Conservation (phyloP, 768 basidiomycete species). For the Infundibulicybe gibba region DNA sequence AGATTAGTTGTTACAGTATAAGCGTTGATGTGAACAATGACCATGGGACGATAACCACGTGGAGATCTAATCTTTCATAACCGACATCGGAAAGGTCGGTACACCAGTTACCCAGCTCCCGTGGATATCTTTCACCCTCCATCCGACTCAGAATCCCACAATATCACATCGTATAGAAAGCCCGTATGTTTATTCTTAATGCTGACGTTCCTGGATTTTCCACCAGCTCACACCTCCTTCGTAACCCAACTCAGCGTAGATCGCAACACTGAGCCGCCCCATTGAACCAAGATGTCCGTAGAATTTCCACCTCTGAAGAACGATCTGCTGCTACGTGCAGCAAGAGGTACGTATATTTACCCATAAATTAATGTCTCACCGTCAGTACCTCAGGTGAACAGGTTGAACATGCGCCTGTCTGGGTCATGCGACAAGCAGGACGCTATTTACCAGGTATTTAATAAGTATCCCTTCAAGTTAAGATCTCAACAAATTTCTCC, state of each 20-base stretch:
- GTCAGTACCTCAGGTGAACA: slow-evolving; percentile 53
- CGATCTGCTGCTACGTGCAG: slow-evolving; percentile 86
- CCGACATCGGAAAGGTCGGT: not conserved
- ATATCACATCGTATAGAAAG: too few relatives aligned
- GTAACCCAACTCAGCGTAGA: too few relatives aligned
- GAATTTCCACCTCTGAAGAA: slow-evolving; percentile 77
- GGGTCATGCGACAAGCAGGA: slow-evolving; percentile 98
- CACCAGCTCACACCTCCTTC: not conserved
- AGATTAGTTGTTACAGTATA: too few relatives aligned
- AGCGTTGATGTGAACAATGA: too few relatives aligned
- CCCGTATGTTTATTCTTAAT: not conserved
- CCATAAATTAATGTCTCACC: not conserved
- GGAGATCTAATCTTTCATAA: slow-evolving; percentile 9
- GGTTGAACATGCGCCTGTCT: slow-evolving; percentile 92
- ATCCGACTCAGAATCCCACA: too few relatives aligned
- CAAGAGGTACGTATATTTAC: slow-evolving; percentile 51
- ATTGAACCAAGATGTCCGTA: slow-evolving; percentile 26
- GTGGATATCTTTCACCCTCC: not conserved
- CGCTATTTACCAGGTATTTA: slow-evolving; percentile 88
- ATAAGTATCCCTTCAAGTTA: slow-evolving; percentile 6
- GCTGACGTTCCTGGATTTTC: not conserved
- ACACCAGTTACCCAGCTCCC: not conserved
- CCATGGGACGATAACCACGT: too few relatives aligned
- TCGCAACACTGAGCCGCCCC: not conserved
- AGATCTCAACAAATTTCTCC: slow-evolving; percentile 1